A percentile compares a stretch with the other conserved stretches of the same genome.
These are phyloP conservation scores for Penicillium parvum DNA, from an alignment of 495 filamentous ascomycete genomes.

Conservation along the genomic window DNA sequence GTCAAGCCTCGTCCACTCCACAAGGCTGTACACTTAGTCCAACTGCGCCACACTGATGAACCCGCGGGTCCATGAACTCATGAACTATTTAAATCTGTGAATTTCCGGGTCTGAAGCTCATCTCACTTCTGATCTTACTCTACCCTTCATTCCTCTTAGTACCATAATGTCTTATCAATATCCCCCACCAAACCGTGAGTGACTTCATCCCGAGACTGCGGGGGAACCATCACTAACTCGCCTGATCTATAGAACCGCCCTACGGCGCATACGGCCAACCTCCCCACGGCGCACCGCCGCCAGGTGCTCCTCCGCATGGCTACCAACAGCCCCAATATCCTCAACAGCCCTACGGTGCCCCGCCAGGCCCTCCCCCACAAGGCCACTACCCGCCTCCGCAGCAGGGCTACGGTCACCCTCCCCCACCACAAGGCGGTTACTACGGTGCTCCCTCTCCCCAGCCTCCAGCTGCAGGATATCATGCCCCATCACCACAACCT, in stretches of 20 bases:
- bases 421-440: slow-evolving; percentile 14
- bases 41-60: slow-evolving; percentile 15
- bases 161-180: slow-evolving; percentile 29
- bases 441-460: slow-evolving; percentile 19
- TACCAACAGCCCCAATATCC: slow-evolving; percentile 27
- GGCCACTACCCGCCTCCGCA: slow-evolving; percentile 26
- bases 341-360: slow-evolving; percentile 21
- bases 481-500: slow-evolving; percentile 19
- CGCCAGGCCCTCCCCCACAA: slow-evolving; percentile 25
- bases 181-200: slow-evolving; percentile 29
- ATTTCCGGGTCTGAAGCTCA: background rate
- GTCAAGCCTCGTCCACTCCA: background rate
- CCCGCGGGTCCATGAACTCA: background rate
- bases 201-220: background rate
- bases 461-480: slow-evolving; percentile 14
- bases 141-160: background rate
- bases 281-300: slow-evolving; percentile 23
- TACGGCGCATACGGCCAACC: slow-evolving; percentile 33
- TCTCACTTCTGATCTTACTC: background rate
- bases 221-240: slow-evolving; percentile 1
- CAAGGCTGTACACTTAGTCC: slow-evolving; percentile 4
- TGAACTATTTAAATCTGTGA: slow-evolving; percentile 5
- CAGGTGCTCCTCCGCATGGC: slow-evolving; percentile 24
- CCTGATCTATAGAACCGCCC: slow-evolving; percentile 19
- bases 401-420: slow-evolving; percentile 19